Conservation (phyloP, 2,329 filamentous ascomycete species). For the Aulographum hederae region DNA sequence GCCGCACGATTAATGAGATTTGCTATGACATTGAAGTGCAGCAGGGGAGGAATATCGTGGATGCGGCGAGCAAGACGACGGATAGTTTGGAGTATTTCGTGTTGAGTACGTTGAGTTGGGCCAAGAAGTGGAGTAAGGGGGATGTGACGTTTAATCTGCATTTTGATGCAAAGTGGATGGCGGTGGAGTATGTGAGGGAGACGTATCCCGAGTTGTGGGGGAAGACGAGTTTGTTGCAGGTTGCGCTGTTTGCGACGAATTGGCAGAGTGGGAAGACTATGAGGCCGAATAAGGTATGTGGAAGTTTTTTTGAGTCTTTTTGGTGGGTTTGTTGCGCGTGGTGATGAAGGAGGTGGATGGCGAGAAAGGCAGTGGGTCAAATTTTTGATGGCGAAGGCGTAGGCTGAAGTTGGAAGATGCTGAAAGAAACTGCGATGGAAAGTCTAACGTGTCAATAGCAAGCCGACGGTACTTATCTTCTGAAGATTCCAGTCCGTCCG, state of each 20-base stretch:
- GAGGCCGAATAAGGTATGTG: slow-evolving; percentile 8
- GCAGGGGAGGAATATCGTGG: slow-evolving; percentile 13
- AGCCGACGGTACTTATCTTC: slow-evolving; percentile 8
- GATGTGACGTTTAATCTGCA: slow-evolving; percentile 10
- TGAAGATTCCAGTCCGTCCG: slow-evolving; percentile 8
- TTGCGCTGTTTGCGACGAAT: slow-evolving; percentile 11
- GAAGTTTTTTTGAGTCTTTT: too few relatives aligned
- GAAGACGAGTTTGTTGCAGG: slow-evolving; percentile 10
- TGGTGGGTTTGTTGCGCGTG: too few relatives aligned
- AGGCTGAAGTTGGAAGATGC: too few relatives aligned
- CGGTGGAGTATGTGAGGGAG: slow-evolving; percentile 10
- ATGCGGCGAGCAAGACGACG: slow-evolving; percentile 10
- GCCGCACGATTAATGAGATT: slow-evolving; percentile 8
- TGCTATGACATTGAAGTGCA: slow-evolving; percentile 11
- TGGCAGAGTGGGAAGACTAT: slow-evolving; percentile 8
- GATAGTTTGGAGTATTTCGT: slow-evolving; percentile 10
- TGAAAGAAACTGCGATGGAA: too few relatives aligned
- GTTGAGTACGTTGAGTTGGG: slow-evolving; percentile 9
- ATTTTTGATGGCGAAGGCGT: too few relatives aligned
- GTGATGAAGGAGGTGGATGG: too few relatives aligned
- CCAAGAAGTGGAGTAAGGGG: slow-evolving; percentile 11
- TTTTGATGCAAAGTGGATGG: slow-evolving; percentile 13
- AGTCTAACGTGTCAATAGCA: slow-evolving; percentile 6
- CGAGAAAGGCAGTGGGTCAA: too few relatives aligned
- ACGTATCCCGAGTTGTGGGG: slow-evolving; percentile 8